Evolutionary conservation across 2,329 filamentous ascomycete species (phyloP), one percentile per base, ranked within the genome.

Genomic region (Calonectria leucothoes): DNA sequence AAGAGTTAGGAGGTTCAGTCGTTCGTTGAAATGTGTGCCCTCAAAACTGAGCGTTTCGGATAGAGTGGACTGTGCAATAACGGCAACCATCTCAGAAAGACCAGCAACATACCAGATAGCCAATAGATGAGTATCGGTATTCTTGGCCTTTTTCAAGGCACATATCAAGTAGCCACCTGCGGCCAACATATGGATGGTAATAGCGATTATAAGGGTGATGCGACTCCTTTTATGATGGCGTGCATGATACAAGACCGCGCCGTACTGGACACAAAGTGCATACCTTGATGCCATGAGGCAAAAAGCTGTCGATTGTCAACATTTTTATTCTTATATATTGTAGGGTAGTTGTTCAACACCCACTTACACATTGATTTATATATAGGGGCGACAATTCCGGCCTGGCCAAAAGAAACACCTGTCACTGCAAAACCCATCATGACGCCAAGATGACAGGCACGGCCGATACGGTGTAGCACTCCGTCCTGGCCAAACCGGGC

Each of bases 11-110:
- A 72, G 66, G 31, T 72, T 72, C 4, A 72, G 27, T 25, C 70
- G 42, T 49, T 72, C 70, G 29, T 69, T 69, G 35, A 72, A 69
- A 25, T 72, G 70, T 7, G 70, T 72, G 6, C 70, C 70, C 45
- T 64, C 55, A 35, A 72, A 72, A n/a, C 66, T 72, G 23, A 72
- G 57, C 4, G 70, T 72, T 39, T 70, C 35, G 48, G 66, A 57
- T 8, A 48, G 12, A 6, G 52, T 59, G 12, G 69, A 57, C 8
- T 65, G 64, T 7, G 65, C 14, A 51, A 74, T 42, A 23, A 74
- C 37, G 12, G 55, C 59, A 33, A 61, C 37, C 55, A 74, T 69
- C 45, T 72, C 69, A 49, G 27, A 29, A 31, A 72, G 20, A 4
- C 55, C 61, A 5, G 37, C 20, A n/a, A 25, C 64, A 45, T 71